phyloP scores from a whole-genome alignment of 2,329 filamentous ascomycete genomes.

The Hypoxylon sp. region DNA sequence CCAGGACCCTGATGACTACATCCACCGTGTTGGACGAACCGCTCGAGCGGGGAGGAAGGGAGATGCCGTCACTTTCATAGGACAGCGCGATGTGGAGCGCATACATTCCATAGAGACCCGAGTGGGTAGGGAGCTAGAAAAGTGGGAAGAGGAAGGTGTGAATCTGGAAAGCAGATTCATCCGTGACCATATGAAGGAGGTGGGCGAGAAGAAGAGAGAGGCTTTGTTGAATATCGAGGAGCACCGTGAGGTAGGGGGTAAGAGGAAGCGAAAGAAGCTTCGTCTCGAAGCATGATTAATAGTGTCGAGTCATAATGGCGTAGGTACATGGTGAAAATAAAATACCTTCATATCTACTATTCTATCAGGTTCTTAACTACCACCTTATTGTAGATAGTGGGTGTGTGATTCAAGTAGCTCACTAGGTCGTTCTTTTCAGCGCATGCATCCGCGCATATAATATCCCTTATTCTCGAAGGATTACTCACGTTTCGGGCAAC shows the following conservation, averaged over 20 bases:
- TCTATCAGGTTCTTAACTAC: no score
- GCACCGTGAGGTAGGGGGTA: conserved; percentile 89
- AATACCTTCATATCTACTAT: no score
- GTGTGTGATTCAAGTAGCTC: no score
- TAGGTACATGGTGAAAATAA: no score
- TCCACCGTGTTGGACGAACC: conserved; percentile 94
- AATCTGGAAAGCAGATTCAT: conserved; percentile 92
- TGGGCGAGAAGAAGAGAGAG: conserved; percentile 95
- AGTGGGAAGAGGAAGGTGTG: conserved; percentile 89
- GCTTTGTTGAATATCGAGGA: conserved; percentile 92
- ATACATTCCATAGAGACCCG: conserved; percentile 89
- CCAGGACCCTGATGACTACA: conserved; percentile 96
- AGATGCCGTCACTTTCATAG: conserved; percentile 86
- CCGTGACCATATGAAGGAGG: conserved; percentile 83
- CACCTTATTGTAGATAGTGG: no score
- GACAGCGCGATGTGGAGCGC: conserved; percentile 90
- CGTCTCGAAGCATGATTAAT: conserved; percentile 44
- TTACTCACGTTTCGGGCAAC: no score
- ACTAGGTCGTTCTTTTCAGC: no score
- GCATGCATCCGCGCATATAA: no score
- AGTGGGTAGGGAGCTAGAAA: conserved; percentile 80
- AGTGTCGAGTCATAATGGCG: no score
- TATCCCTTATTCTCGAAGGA: no score
- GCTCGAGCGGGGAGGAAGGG: conserved; percentile 88
- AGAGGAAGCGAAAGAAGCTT: conserved; percentile 71